Percentiles rank a stretch among this genome's conserved stretches.
phyloP scores from a whole-genome alignment of 371 early-diverging fungal genomes.

The Rhizopus microsporus region DNA sequence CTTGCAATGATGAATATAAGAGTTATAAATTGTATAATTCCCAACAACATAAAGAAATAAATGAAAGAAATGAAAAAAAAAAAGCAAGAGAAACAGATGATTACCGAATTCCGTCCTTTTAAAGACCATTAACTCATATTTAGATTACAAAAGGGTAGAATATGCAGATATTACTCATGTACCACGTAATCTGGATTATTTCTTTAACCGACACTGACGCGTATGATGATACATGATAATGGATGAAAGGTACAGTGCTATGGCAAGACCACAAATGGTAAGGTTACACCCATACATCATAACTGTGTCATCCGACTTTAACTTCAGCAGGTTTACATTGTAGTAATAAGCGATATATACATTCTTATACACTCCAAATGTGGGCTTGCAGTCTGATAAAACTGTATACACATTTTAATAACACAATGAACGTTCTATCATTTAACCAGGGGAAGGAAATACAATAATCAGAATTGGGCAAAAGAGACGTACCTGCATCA shows the following conservation, averaged over 20 bases:
- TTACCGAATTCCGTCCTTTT: too few relatives aligned
- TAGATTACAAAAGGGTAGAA: too few relatives aligned
- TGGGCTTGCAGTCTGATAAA: too few relatives aligned
- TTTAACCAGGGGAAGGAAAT: too few relatives aligned
- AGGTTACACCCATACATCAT: neutral
- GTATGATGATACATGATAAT: neutral
- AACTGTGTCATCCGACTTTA: neutral
- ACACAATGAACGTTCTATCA: too few relatives aligned
- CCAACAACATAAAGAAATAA: constrained; percentile 6
- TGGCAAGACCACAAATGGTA: too few relatives aligned
- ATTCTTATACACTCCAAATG: too few relatives aligned
- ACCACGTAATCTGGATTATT: neutral
- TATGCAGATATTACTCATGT: neutral
- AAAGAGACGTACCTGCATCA: too few relatives aligned
- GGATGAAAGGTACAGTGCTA: neutral
- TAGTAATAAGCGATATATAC: neutral
- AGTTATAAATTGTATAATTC: constrained; percentile 9
- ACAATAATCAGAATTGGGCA: too few relatives aligned
- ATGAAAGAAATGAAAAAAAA: neutral
- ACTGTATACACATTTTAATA: too few relatives aligned
- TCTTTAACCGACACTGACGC: neutral
- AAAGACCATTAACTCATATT: neutral
- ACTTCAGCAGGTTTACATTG: neutral
- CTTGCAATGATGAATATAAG: constrained; percentile 19
- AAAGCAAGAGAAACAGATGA: neutral